A percentile compares a stretch with the other conserved stretches of the same genome.
Conservation (phyloP, 2,329 filamentous ascomycete species). For the Verticillium albo-atrum region DNA sequence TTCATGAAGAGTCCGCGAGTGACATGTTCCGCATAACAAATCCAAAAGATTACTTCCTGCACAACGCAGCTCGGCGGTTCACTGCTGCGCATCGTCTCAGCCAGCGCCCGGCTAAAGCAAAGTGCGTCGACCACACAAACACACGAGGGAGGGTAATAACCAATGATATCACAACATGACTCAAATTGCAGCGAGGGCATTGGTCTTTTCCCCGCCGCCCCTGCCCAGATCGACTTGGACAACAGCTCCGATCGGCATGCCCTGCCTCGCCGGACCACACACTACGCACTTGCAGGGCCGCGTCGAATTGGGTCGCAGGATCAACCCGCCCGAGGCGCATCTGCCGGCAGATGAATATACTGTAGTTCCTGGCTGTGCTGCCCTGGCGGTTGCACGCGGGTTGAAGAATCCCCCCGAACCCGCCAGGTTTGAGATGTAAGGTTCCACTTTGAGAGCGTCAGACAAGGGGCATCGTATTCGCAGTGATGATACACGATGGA, state of each 20-base stretch:
- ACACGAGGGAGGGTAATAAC: neutral
- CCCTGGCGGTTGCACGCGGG: neutral
- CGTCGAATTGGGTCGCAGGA: neutral
- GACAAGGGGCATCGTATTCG: neutral
- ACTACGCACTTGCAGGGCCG: neutral
- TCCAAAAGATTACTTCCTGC: neutral
- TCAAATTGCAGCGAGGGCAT: neutral
- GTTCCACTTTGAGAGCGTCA: neutral
- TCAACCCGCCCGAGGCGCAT: neutral
- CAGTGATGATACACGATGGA: neutral
- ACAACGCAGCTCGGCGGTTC: neutral
- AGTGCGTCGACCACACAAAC: neutral
- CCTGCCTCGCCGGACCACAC: neutral
- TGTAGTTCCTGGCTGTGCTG: neutral
- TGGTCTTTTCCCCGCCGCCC: neutral
- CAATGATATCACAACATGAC: neutral
- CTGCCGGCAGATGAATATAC: neutral
- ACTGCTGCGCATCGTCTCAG: neutral
- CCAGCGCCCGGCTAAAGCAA: neutral
- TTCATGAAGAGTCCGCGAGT: neutral
- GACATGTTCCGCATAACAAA: neutral
- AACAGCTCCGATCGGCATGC: neutral
- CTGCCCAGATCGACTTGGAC: neutral
- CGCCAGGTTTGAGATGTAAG: neutral
- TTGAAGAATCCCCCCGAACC: neutral